Percentiles rank a stretch among this genome's conserved stretches.
These are phyloP conservation scores for Gremmenia infestans DNA, from an alignment of 2,329 filamentous ascomycete genomes.

Conservation along the genomic window DNA sequence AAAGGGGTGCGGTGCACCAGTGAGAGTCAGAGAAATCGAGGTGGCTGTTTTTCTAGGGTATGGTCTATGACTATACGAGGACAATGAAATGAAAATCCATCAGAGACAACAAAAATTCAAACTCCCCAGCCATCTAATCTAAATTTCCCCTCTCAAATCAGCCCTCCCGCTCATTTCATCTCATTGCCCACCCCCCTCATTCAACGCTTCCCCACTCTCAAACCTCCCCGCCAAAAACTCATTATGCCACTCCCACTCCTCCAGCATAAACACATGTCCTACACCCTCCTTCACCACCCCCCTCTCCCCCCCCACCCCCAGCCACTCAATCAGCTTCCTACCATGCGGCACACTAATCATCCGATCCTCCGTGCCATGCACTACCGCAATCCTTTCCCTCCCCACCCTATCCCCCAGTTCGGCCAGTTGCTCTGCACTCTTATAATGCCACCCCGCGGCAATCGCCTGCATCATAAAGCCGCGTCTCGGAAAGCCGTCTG, in stretches of 20 bases:
- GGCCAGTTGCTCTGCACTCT: slow-evolving; percentile 60
- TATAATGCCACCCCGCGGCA: slow-evolving; percentile 76
- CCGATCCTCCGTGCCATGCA: slow-evolving; percentile 71
- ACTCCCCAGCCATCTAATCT: background rate
- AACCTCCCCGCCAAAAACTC: slow-evolving; percentile 44
- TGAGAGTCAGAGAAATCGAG: background rate
- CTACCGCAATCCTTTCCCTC: slow-evolving; percentile 66
- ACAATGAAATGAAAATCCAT: background rate
- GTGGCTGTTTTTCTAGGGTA: background rate
- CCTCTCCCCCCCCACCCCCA: slow-evolving; percentile 56
- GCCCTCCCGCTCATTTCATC: background rate
- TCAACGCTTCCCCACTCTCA: slow-evolving; percentile 17
- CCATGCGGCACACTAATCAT: slow-evolving; percentile 74
- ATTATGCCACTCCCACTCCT: slow-evolving; percentile 67
- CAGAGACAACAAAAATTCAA: no score
- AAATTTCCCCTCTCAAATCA: background rate
- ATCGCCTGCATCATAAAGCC: slow-evolving; percentile 75
- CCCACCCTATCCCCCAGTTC: slow-evolving; percentile 65
- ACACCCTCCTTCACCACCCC: slow-evolving; percentile 62
- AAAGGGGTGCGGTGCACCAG: background rate
- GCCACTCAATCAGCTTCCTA: slow-evolving; percentile 57
- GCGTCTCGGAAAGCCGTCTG: slow-evolving; percentile 53
- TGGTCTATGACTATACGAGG: background rate
- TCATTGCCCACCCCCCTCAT: background rate
- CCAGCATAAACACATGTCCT: slow-evolving; percentile 71